Evolutionary conservation across 768 basidiomycete genomes (phyloP).

Genomic region (Nevesoporus exiguus): DNA sequence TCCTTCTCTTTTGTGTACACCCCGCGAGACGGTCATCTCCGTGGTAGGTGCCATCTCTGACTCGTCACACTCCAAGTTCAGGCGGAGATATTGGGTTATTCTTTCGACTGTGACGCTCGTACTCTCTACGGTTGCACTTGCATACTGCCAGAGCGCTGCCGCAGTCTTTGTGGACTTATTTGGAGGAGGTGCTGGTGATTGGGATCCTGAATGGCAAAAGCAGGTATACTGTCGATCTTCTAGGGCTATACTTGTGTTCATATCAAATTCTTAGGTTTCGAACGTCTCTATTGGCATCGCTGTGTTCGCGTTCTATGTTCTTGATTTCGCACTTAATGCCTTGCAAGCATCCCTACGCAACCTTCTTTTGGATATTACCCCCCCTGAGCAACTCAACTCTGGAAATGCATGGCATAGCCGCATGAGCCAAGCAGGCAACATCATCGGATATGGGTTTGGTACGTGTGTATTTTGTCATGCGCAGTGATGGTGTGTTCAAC

Average conservation of each 20-base stretch:
- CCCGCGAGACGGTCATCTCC: constrained; percentile 4
- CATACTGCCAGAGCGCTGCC: constrained; percentile 77
- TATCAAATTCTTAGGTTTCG: constrained; percentile 44
- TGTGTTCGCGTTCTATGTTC: constrained; percentile 83
- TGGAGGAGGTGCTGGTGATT: constrained; percentile 74
- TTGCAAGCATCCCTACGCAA: constrained; percentile 90
- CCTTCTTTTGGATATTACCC: constrained; percentile 88
- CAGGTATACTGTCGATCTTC: constrained; percentile 41
- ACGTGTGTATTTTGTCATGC: constrained; percentile 17
- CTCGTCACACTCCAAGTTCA: constrained; percentile 84
- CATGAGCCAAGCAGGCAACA: constrained; percentile 97
- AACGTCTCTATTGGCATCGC: constrained; percentile 81
- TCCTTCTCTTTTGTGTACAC: background rate
- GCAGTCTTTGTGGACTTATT: constrained; percentile 72
- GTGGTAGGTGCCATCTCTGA: constrained; percentile 88
- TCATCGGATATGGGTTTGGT: constrained; percentile 92
- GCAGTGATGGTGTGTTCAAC: constrained; percentile 6
- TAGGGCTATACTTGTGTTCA: background rate
- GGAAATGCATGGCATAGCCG: constrained; percentile 98
- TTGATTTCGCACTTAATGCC: constrained; percentile 98
- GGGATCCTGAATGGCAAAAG: constrained; percentile 72
- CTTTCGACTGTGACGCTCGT: constrained; percentile 81
- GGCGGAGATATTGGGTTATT: constrained; percentile 91
- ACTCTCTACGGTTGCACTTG: constrained; percentile 72
- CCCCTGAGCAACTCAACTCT: constrained; percentile 83